Evolutionary conservation across 176 grass and related monocot species (phyloP).

Genomic region (Raddia distichophylla): DNA sequence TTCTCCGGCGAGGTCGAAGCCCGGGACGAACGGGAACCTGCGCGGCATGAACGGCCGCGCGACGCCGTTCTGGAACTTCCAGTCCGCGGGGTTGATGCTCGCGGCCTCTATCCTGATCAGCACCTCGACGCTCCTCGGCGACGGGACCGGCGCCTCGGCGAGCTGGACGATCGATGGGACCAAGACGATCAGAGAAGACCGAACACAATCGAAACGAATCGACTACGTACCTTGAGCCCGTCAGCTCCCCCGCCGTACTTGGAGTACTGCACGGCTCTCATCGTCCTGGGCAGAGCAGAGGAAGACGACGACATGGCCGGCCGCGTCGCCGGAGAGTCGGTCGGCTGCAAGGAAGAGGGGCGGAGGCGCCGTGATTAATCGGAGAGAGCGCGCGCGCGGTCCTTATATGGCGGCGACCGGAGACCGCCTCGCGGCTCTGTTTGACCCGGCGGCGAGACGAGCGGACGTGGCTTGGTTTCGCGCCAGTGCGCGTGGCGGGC

Average conservation of each 20-base stretch:
- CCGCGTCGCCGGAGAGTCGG: too few relatives aligned
- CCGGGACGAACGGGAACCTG: conserved; percentile 52
- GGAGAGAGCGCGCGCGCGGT: too few relatives aligned
- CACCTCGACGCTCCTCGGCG: conserved; percentile 54
- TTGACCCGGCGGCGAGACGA: too few relatives aligned
- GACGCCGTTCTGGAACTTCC: conserved; percentile 52
- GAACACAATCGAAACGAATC: too few relatives aligned
- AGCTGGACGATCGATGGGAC: conserved; percentile 6
- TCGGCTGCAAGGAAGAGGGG: too few relatives aligned
- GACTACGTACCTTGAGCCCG: conserved; percentile 38
- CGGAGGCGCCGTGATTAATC: too few relatives aligned
- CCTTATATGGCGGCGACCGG: too few relatives aligned
- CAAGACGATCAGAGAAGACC: too few relatives aligned
- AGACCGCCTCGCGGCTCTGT: too few relatives aligned
- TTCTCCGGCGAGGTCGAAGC: conserved; percentile 53
- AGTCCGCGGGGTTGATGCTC: conserved; percentile 57
- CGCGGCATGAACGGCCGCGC: conserved; percentile 49
- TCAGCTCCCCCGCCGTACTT: conserved; percentile 46
- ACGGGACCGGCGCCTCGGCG: conserved; percentile 50
- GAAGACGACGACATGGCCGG: conserved; percentile 20
- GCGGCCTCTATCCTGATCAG: conserved; percentile 49
- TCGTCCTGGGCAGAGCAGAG: conserved; percentile 15
- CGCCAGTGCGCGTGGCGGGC: too few relatives aligned
- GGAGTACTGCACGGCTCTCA: conserved; percentile 50
- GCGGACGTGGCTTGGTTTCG: too few relatives aligned